These are phyloP conservation scores for Rubia peregrina DNA, from an alignment of 305 asterid species.

Conservation along the genomic window DNA sequence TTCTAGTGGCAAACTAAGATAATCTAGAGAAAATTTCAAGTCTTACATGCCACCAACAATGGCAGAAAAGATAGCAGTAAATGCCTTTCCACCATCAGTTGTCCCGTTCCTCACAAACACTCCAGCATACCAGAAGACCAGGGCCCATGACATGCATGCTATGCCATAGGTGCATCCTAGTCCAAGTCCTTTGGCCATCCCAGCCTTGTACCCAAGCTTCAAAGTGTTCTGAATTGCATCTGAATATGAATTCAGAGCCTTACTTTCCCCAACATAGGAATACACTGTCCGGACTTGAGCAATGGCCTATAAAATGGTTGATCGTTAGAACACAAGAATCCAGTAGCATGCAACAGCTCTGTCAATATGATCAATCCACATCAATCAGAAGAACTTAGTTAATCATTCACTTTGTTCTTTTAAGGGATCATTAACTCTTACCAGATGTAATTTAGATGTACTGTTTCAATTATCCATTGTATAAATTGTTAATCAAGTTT, in stretches of 20 bases:
- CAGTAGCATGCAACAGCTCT: not conserved
- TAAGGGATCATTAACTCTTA: not conserved
- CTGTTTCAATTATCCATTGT: not conserved
- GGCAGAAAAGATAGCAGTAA: slow-evolving; percentile 95
- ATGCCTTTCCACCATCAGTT: slow-evolving; percentile 94
- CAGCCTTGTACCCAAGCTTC: slow-evolving; percentile 94
- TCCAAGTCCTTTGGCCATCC: slow-evolving; percentile 98
- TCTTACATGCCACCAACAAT: slow-evolving; percentile 99
- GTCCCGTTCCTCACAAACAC: slow-evolving; percentile 89
- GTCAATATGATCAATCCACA: not conserved
- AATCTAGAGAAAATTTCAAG: not conserved
- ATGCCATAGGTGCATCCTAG: slow-evolving; percentile 95
- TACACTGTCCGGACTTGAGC: slow-evolving; percentile 97
- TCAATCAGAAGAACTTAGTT: not conserved
- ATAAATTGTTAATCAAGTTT: too few relatives aligned
- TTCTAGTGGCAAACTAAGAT: slow-evolving; percentile 1
- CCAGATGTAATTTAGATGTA: not conserved
- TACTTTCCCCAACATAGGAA: slow-evolving; percentile 87
- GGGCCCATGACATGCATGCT: slow-evolving; percentile 99
- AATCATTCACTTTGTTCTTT: not conserved
- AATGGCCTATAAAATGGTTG: slow-evolving; percentile 53
- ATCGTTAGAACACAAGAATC: not conserved
- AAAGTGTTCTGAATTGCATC: slow-evolving; percentile 84
- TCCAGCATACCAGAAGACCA: slow-evolving; percentile 98
- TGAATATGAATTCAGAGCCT: slow-evolving; percentile 71